Percentiles rank a stretch among this genome's conserved stretches.
Conservation (phyloP, 495 filamentous ascomycete genomes). For the Articulospora tetracladia region DNA sequence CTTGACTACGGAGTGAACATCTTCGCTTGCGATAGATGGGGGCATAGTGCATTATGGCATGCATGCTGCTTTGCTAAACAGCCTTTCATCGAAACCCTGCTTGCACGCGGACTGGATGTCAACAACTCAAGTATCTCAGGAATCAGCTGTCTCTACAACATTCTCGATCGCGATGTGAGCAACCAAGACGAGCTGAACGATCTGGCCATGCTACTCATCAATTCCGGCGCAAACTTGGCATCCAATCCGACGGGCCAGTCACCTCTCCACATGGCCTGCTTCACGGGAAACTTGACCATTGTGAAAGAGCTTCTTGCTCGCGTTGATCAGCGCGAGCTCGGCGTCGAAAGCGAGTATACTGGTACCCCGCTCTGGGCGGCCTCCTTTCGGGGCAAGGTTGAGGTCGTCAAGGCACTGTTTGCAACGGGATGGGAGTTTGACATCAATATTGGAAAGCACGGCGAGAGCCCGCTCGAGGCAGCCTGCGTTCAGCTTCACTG, state of each 20-base stretch:
- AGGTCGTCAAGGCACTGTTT: neutral
- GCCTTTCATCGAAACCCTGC: neutral
- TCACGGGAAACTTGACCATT: neutral
- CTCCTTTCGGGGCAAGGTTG: neutral
- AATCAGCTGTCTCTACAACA: neutral
- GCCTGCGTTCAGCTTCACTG: neutral
- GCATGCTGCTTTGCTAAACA: neutral
- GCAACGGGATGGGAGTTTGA: neutral
- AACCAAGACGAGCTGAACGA: neutral
- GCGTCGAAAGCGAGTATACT: neutral
- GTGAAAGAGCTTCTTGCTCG: neutral
- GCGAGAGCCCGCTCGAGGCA: neutral
- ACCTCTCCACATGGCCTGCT: neutral
- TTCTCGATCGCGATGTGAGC: neutral
- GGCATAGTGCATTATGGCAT: neutral
- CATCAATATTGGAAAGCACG: neutral
- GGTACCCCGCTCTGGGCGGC: conserved; percentile 5
- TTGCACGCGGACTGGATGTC: neutral
- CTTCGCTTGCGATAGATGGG: neutral
- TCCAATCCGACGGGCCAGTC: neutral
- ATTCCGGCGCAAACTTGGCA: neutral
- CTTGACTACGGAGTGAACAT: neutral
- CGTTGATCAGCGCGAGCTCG: neutral
- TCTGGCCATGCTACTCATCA: neutral
- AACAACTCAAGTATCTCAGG: neutral